Base-by-base conservation (phyloP, 805 yeast genomes). In the Cyberlindnera amylophila region DNA sequence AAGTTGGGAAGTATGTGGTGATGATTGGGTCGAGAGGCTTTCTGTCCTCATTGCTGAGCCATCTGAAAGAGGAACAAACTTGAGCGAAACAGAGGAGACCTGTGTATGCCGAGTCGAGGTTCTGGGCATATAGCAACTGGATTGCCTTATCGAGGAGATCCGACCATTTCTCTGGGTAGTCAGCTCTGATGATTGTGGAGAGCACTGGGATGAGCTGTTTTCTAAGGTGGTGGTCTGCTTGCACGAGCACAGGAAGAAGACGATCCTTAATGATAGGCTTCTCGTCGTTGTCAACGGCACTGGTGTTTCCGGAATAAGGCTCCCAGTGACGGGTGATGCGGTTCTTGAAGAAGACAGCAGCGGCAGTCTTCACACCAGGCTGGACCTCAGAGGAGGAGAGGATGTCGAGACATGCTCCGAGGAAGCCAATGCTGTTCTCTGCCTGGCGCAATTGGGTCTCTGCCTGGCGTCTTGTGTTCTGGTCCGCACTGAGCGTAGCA, bases 331-430 rank as follows among this genome's bases (percentile, higher is more conserved):
- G 71, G 13, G 71, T 66, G 17, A 88, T 71, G 43, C 80, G 72
- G 62, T 91, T 90, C 61, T 91, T 91, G 62, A 88, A 77, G 62
- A 79, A 87, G 4, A 91, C 81, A 0, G 93, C 89, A 2, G 95
- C 83, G 11, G 95, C 86, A 37, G 78, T 67, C 52, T 81, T 75
- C 38, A 84, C 71, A 18, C 70, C 75, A 2, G 64, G 62, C 6
- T 77, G 67, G 13, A 74, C 79, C 14, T 72, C 76, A 6, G 64
- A 64, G 16, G 77, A 74, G 14, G 74, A 59, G 15, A 88, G 71
- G 39, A 89, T 82, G 57, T 86, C 91, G 36, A 91, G 66, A 61
- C 96, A 86, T 2, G 91, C 90, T 5, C 84, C 84, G 31, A 87
- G 65, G 57, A 90, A 90, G 5, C 95, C 96, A 1, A 85, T 78